These are phyloP conservation scores for Salisapilia sapeloensis DNA, from an alignment of 352 stramenopile genomes.

Conservation along the genomic window DNA sequence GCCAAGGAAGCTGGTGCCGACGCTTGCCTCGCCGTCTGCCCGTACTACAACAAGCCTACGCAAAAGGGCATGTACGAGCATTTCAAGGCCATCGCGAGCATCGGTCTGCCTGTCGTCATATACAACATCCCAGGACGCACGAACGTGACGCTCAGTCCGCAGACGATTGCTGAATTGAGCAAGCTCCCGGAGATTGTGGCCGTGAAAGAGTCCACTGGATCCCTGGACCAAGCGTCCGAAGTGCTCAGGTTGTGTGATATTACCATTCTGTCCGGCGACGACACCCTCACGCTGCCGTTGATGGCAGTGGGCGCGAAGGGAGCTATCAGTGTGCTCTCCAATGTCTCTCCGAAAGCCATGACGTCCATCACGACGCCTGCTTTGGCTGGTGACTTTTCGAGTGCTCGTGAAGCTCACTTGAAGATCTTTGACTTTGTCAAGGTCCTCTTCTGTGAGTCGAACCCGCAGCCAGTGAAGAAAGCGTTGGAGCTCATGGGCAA, in stretches of 20 bases:
- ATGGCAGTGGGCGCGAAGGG: slow-evolving; percentile 80
- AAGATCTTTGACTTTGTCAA: slow-evolving; percentile 86
- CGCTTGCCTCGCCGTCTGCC: slow-evolving; percentile 91
- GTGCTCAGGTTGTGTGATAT: slow-evolving; percentile 83
- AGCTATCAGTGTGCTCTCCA: slow-evolving; percentile 85
- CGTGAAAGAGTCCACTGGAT: slow-evolving; percentile 96
- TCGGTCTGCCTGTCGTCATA: slow-evolving; percentile 87
- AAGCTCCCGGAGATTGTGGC: slow-evolving; percentile 93
- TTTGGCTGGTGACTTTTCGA: slow-evolving; percentile 62
- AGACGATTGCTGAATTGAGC: slow-evolving; percentile 86
- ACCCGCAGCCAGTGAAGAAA: slow-evolving; percentile 86
- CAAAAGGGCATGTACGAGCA: slow-evolving; percentile 91
- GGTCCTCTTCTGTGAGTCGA: slow-evolving; percentile 82
- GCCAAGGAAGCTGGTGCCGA: slow-evolving; percentile 89
- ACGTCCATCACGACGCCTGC: slow-evolving; percentile 63
- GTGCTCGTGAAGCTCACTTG: slow-evolving; percentile 68
- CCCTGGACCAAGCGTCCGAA: slow-evolving; percentile 77
- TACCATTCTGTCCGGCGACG: slow-evolving; percentile 82
- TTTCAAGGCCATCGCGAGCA: slow-evolving; percentile 80
- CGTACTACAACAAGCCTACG: slow-evolving; percentile 98
- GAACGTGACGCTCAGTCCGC: slow-evolving; percentile 88
- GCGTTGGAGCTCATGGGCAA: slow-evolving; percentile 78
- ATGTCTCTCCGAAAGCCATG: slow-evolving; percentile 49
- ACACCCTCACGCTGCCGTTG: slow-evolving; percentile 82
- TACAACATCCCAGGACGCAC: slow-evolving; percentile 97